Base-by-base conservation (phyloP, 768 basidiomycete species). In the Auricularia heimuer region DNA sequence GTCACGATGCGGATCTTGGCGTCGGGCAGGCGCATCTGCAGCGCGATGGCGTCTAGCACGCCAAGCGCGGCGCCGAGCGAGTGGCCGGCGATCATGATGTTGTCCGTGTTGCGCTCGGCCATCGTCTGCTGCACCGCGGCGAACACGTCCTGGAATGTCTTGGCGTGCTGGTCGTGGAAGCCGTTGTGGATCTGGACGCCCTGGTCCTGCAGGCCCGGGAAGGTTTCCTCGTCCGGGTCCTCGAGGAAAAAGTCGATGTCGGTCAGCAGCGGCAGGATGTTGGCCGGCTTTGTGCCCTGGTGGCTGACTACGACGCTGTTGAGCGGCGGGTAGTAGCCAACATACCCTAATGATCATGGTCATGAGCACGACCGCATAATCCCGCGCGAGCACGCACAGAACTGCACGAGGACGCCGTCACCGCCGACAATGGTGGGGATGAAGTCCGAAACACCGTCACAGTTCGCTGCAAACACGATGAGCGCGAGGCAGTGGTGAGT, bases 161-260 rank as follows among this genome's bases (percentile, higher is more conserved):
- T 14, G 24, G 11, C 24, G 34, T 60, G 56, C 56, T 60, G 56
- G 34, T 60, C 56, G 10, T 60, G 56, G 56, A 60, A 60, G 56
- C 56, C 56, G 12, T 33, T 35, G 34, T 60, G 56, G 16, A 60
- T 35, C 56, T 8, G 21, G 56, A 60, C 3, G 24, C 56, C 56
- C 3, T 74, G 77, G 1, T 69, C 68, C 12, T 64, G 70, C 67
- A 86, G 85, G 1, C 85, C 85, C 0, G 83, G 84, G 74, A 86
- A 86, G 10, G 83, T 76, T 0, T 74, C 68, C 0, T 79, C 21
- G 66, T 80, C 63, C 51, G 82, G 69, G 2, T 61, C 67, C 3
- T 66, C 65, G 64, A 77, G 68, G 66, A 77, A 64, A 66, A 83
- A 69, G 65, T 81, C 70, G 0, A 65, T 71, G 65, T 85, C 84